Evolutionary conservation across 192 early-diverging fungal species (phyloP), one percentile per base, ranked within the genome.

Genomic region (Fimicolochytrium jonesii): DNA sequence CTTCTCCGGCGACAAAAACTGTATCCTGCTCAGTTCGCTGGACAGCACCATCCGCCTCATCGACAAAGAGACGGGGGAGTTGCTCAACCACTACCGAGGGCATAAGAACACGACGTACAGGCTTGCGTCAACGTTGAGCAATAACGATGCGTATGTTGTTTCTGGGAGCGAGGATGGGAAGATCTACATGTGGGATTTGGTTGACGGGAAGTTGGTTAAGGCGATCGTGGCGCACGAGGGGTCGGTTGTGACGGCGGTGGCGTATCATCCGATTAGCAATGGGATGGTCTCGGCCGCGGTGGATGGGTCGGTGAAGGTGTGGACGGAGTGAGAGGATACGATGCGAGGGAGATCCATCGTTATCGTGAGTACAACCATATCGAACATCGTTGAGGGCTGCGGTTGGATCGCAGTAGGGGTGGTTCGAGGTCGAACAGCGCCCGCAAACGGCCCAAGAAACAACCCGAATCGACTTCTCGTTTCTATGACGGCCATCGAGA

Each of bases 151-250:
- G 3, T 58, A 84, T 63, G 88, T 92, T 0, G 76, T 92, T 13
- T 88, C 88, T 55, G 95, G 95, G 1, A 90, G 88, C 41, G 94
- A 98, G 64, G 92, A 96, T 66, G 91, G 92, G 9, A 73, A 69
- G 33, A 87, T 96, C 5, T 86, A 86, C 66, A 76, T 92, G 34
- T 98, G 93, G 93, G 87, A 93, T 72, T 67, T 92, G 20, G 71
- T 90, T 11, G 88, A 78, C 78, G 84, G 85, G 7, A 61, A 67
- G 17, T 50, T 80, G 43, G 61, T 86, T 23, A 35, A 70, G 26
- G 35, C 73, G 20, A 43, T 77, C 0, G 49, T 70, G 2, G 86
- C 78, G 2, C 91, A 92, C 61, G 64, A 68, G 36, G 76, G 75
- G 33, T n/a, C n/a, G n/a, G 73, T 82, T 17, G 82, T 90, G 7